A percentile compares a stretch with the other conserved stretches of the same genome.
phyloP scores from a whole-genome alignment of 331 rosid species.

The Malus hybrid region DNA sequence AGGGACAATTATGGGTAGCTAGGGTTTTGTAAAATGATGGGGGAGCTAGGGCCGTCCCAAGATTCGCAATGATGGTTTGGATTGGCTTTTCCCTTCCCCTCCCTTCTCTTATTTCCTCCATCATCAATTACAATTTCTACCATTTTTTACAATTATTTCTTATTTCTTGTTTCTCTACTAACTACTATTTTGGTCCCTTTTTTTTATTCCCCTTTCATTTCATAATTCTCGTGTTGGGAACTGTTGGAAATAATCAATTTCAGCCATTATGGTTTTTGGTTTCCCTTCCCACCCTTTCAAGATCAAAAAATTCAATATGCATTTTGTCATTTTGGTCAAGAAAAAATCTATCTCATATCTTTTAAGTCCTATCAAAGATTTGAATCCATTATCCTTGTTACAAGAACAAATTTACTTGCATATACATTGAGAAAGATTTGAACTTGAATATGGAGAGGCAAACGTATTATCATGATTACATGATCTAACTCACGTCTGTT shows the following conservation, averaged over 20 bases:
- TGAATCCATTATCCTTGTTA: background rate
- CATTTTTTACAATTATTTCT: too few relatives aligned
- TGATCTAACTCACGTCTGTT: too few relatives aligned
- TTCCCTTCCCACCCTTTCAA: conserved; percentile 1
- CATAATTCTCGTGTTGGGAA: conserved; percentile 35
- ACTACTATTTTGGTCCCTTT: conserved; percentile 19
- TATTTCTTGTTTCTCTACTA: conserved; percentile 51
- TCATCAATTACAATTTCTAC: conserved; percentile 41
- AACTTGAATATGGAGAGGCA: too few relatives aligned
- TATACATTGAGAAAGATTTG: too few relatives aligned
- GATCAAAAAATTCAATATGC: conserved; percentile 9
- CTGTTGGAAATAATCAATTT: conserved; percentile 34
- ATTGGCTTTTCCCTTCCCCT: conserved; percentile 80
- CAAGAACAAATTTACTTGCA: background rate
- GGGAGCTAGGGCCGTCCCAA: conserved; percentile 83
- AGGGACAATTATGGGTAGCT: conserved; percentile 63
- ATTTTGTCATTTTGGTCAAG: conserved; percentile 14
- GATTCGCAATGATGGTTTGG: conserved; percentile 99
- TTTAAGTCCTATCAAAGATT: conserved; percentile 24
- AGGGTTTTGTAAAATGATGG: conserved; percentile 79
- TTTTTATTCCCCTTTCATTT: conserved; percentile 6
- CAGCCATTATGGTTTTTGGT: background rate
- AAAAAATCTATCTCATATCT: conserved; percentile 8
- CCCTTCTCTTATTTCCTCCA: conserved; percentile 9
- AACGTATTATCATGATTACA: too few relatives aligned